Evolutionary conservation across 345 rosid genomes (phyloP).

Genomic region (Microcos paniculata): DNA sequence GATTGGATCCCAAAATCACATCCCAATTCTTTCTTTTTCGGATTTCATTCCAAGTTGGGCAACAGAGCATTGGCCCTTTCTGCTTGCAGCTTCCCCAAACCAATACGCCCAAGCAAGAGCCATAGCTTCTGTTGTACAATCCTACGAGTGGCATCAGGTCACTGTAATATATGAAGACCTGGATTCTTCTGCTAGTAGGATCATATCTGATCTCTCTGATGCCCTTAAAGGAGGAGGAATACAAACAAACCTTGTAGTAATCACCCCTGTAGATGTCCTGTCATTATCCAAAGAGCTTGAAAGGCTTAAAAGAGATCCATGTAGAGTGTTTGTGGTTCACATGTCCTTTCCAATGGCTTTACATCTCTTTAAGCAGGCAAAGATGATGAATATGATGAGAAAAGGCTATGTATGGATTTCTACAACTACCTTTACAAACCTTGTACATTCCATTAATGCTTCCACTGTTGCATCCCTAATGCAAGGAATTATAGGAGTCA

Average conservation of each 20-base stretch:
- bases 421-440: slow-evolving; percentile 26
- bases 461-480: slow-evolving; percentile 15
- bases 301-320: slow-evolving; percentile 15
- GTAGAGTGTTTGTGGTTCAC: slow-evolving; percentile 39
- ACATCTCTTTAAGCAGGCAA: slow-evolving; percentile 24
- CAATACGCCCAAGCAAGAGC: slow-evolving; percentile 25
- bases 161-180: slow-evolving; percentile 33
- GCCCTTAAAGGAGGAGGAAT: background rate
- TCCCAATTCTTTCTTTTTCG: slow-evolving; percentile 29
- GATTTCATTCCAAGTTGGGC: slow-evolving; percentile 24
- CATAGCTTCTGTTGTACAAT: slow-evolving; percentile 23
- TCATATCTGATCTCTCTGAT: background rate
- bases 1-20: slow-evolving; percentile 15
- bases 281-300: slow-evolving; percentile 7
- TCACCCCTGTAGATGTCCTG: slow-evolving; percentile 11
- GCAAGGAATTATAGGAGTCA: slow-evolving; percentile 35
- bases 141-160: slow-evolving; percentile 31
- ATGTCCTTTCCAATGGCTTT: slow-evolving; percentile 11
- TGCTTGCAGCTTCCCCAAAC: slow-evolving; percentile 21
- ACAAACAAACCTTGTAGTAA: slow-evolving; percentile 11
- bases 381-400: slow-evolving; percentile 30
- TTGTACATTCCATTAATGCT: slow-evolving; percentile 13
- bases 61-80: slow-evolving; percentile 25
- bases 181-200: slow-evolving; percentile 10
- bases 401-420: slow-evolving; percentile 37